Evolutionary conservation across 176 grass and related monocot species (phyloP).

Genomic region (Bromus sterilis): DNA sequence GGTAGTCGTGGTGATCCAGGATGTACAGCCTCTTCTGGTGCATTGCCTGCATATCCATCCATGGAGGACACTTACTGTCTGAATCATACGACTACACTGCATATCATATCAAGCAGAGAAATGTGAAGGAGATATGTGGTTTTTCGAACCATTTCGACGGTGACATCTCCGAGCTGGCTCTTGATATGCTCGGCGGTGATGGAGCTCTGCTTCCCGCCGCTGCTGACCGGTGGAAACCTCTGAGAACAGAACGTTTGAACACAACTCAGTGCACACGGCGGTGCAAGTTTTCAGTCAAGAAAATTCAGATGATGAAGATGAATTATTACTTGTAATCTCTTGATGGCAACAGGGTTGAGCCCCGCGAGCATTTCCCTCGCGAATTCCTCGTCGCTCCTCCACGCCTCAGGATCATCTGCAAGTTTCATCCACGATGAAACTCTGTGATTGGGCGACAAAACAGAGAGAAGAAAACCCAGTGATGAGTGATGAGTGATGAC

Average conservation of each 20-base stretch:
- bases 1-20: slow-evolving; percentile 90
- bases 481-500: no score
- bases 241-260: not conserved
- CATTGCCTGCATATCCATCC: slow-evolving; percentile 68
- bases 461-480: not conserved
- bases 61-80: no score
- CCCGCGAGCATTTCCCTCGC: slow-evolving; percentile 87
- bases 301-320: not conserved
- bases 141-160: slow-evolving; percentile 26
- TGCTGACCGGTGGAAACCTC: slow-evolving; percentile 60
- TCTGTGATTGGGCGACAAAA: not conserved
- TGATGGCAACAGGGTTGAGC: slow-evolving; percentile 71
- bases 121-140: not conserved
- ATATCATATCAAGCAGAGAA: not conserved
- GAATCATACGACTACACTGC: no score
- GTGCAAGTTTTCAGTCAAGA: not conserved
- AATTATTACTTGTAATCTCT: slow-evolving; percentile 41
- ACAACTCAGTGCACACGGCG: not conserved
- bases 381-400: slow-evolving; percentile 89
- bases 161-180: slow-evolving; percentile 36
- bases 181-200: slow-evolving; percentile 35
- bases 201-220: slow-evolving; percentile 41
- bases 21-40: slow-evolving; percentile 46
- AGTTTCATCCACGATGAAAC: not conserved
- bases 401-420: slow-evolving; percentile 59